These are phyloP conservation scores for Rhamnella rubrinervis DNA, from an alignment of 331 rosid species.

Conservation along the genomic window DNA sequence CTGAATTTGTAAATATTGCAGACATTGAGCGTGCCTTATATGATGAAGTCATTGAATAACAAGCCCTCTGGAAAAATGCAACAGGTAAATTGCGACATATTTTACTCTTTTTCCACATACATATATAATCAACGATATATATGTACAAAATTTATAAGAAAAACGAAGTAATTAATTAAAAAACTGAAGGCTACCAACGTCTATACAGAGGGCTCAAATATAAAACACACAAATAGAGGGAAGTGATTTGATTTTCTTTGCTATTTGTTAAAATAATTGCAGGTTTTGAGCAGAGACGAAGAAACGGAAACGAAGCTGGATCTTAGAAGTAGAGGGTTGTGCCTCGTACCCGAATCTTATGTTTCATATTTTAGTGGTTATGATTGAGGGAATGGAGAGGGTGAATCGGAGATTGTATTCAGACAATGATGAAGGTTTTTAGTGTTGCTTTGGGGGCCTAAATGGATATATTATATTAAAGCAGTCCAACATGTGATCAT, in stretches of 20 bases:
- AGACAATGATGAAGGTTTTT: not conserved
- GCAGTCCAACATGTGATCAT: not conserved
- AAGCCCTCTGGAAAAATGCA: conserved; percentile 39
- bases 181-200: too few species aligned
- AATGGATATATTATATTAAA: not conserved
- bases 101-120: too few species aligned
- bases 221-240: not conserved
- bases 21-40: conserved; percentile 60
- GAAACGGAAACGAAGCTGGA: conserved; percentile 28
- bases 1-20: conserved; percentile 20
- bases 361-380: conserved; percentile 45
- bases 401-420: too few species aligned
- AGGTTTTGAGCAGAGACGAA: conserved; percentile 33
- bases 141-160: too few species aligned
- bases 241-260: not conserved
- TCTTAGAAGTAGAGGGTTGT: conserved; percentile 58
- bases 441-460: not conserved
- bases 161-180: too few species aligned
- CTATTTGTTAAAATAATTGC: conserved; percentile 20
- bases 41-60: conserved; percentile 39
- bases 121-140: too few species aligned
- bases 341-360: conserved; percentile 56
- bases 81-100: conserved; percentile 31
- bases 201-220: not conserved
- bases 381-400: conserved; percentile 12